Evolutionary conservation across 2,329 filamentous ascomycete species (phyloP), one percentile per base, ranked within the genome.

Genomic region (Colletotrichum shisoi): DNA sequence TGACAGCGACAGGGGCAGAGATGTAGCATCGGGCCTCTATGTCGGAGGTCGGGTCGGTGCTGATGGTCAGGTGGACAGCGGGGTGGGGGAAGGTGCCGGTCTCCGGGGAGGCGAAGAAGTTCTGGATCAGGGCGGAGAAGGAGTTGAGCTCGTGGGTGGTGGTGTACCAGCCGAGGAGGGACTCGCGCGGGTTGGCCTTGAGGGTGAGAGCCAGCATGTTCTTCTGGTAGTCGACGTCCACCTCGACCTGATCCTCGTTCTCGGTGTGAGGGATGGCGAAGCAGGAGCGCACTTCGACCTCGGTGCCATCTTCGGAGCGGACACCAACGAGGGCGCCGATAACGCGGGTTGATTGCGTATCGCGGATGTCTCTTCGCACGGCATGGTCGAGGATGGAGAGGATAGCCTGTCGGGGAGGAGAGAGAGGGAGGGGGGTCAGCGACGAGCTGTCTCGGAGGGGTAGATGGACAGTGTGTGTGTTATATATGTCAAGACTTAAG

Each of bases 151-250:
- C 94, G 79, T 92, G 90, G 76, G 91, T 94, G 57, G 95, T 99
- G 71, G 95, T 96, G 83, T 99, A 99, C 95, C 95, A 99, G 76
- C 95, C 95, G 70, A 99, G 91, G 67, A 99, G 87, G 62, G 93
- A 89, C 81, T 99, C 95, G 80, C 93, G 92, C 57, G 95, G 95
- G 79, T 93, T 91, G 65, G 94, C 94, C 82, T 94, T 94, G 73
- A 98, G 89, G 79, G 97, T 94, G 74, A 99, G 85, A 68, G 92
- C 91, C 66, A 98, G 89, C 95, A 99, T 99, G 80, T 94, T 94
- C 87, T 98, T 98, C 83, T 99, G 95, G 82, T 98, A 99, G 82
- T 99, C 95, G 86, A 99, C 96, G 79, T 99, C 95, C 71, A 99
- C 95, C 82, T 99, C 95, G 75, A 99, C 95, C 82, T 99, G 95